Base-by-base conservation (phyloP, 345 rosid species). In the Salix dunnii region DNA sequence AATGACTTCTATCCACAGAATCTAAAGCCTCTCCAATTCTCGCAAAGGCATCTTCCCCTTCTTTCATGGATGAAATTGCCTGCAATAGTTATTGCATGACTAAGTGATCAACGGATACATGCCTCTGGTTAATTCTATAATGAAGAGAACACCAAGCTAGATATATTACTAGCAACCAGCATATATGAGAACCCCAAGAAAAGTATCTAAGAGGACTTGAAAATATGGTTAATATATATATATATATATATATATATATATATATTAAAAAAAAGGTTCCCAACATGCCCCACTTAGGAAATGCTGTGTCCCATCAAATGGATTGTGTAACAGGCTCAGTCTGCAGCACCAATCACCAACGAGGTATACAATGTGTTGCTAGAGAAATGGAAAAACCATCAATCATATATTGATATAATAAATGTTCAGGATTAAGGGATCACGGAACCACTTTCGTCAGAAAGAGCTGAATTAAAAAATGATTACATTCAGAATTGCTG, bases 1-100 rank as follows among this genome's bases (percentile, higher is more conserved):
- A 74, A 73, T 82, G 93, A 75, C 71, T 83, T 77, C 76, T 84
- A 82, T 89, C 92, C 40, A 88, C 33, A 62, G 78, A 74, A 77
- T 89, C 91, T 69, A 96, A 79, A 46, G 92, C 98, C 83, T 90
- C 93, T 70, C 86, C 86, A 48, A 94, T 87, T 84, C 78, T 84
- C 76, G 27, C 74, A 72, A 67, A 91, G 71, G 87, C 87, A 85
- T 94, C 92, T 81, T 92, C 95, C 72, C 90, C 98, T 86, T 91
- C 96, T 79, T 89, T 91, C 80, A 85, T 68, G 4, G 88, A 83
- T 51, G 95, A 88, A 73, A 91, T 79, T 68, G 91, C 98, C 99
- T 96, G 89, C 74, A 84, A 81, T 58, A 63, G 69, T 40, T 40
- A 76, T 55, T 71, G 71, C 71, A 82, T 51, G 70, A 35, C 23